These are phyloP conservation scores for Sordariomycetes sp. DNA, from an alignment of 2,329 filamentous ascomycete genomes.

Conservation along the genomic window DNA sequence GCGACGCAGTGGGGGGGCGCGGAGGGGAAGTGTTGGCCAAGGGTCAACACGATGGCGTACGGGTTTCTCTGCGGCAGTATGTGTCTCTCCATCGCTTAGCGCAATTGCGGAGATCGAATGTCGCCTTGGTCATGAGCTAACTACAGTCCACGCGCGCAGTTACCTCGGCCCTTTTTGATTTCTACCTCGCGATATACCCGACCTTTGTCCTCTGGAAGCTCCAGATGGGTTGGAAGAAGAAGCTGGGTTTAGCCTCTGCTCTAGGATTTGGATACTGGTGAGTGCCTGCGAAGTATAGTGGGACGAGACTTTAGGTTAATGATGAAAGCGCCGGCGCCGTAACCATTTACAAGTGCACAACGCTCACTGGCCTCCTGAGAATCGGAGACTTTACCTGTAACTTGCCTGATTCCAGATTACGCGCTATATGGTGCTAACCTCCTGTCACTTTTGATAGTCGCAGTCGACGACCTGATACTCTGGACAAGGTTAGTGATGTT, in stretches of 20 bases:
- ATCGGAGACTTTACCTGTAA: constrained; percentile 6
- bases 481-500: constrained; percentile 1
- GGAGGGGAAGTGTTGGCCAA: constrained; percentile 19
- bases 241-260: constrained; percentile 21
- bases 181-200: constrained; percentile 28
- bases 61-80: constrained; percentile 24
- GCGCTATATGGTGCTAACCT: not conserved
- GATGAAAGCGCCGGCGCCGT: constrained; percentile 11
- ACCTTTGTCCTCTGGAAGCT: constrained; percentile 20
- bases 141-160: not conserved
- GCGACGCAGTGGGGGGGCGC: constrained; percentile 23
- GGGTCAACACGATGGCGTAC: constrained; percentile 21
- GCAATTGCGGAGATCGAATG: not conserved
- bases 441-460: not conserved
- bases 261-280: constrained; percentile 24
- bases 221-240: constrained; percentile 23
- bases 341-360: constrained; percentile 20
- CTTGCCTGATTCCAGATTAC: not conserved
- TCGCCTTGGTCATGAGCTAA: not conserved
- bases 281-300: constrained; percentile 3
- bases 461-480: not conserved
- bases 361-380: constrained; percentile 15
- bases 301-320: not conserved
- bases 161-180: constrained; percentile 19
- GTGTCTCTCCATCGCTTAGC: constrained; percentile 1